These are phyloP conservation scores for sorghum (Sorghum bicolor) DNA, from an alignment of 176 grass and related monocot genomes.

Conservation along the genomic window DNA sequence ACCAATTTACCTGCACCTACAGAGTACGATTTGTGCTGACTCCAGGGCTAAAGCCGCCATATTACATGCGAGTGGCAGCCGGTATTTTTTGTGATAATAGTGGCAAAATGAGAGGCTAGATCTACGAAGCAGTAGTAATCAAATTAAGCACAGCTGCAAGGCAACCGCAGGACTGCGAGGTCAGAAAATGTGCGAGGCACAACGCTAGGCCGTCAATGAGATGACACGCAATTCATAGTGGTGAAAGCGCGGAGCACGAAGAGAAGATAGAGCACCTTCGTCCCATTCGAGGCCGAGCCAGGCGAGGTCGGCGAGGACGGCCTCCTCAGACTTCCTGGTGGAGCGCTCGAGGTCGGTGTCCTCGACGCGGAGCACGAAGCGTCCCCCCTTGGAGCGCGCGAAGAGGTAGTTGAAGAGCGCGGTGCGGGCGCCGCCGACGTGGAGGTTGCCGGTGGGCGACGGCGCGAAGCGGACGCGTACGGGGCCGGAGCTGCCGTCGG, in stretches of 20 bases:
- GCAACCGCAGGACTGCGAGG: neutral
- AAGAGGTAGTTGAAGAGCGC: conserved; percentile 97
- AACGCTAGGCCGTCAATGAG: neutral
- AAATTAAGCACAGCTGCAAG: neutral
- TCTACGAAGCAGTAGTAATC: neutral
- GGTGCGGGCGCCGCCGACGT: conserved; percentile 83
- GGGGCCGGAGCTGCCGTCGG: conserved; percentile 6
- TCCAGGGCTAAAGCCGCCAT: neutral
- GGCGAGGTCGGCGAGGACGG: conserved; percentile 72
- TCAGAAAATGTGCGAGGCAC: neutral
- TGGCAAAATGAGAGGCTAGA: neutral
- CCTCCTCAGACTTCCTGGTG: conserved; percentile 83
- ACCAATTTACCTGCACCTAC: conserved; percentile 20
- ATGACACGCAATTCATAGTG: neutral
- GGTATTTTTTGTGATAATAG: neutral
- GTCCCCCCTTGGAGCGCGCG: conserved; percentile 69
- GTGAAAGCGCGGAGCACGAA: neutral
- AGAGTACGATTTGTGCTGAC: too few relatives aligned
- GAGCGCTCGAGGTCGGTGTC: conserved; percentile 92
- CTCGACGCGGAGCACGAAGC: conserved; percentile 84
- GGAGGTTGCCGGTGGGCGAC: conserved; percentile 87
- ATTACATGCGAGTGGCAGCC: neutral
- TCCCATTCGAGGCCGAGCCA: conserved; percentile 97
- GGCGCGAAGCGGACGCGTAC: conserved; percentile 93
- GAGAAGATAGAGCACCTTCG: conserved; percentile 47